Conservation (phyloP, 2,329 filamentous ascomycete genomes). For the Colletotrichum cereale region DNA sequence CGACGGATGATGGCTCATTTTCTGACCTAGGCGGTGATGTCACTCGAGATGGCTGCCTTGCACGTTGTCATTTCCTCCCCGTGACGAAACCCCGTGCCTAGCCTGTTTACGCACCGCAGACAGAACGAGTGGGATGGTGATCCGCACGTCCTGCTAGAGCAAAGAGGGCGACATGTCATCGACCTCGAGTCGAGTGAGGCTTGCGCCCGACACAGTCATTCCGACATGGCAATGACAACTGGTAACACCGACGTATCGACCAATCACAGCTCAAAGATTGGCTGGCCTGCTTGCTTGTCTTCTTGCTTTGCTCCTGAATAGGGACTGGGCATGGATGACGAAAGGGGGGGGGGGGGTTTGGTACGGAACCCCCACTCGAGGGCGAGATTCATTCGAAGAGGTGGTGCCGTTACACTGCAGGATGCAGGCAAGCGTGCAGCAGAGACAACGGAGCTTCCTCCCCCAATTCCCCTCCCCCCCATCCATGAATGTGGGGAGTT, state of each 20-base stretch:
- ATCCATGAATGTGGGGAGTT: conserved; percentile 13
- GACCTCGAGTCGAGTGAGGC: conserved; percentile 30
- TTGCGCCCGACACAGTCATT: conserved; percentile 16
- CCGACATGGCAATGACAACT: conserved; percentile 23
- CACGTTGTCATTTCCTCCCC: conserved; percentile 1
- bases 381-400: not conserved
- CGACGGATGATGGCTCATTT: not conserved
- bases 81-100: conserved; percentile 25
- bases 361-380: conserved; percentile 30
- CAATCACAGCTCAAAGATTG: conserved; percentile 17
- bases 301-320: conserved; percentile 24
- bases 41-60: conserved; percentile 1
- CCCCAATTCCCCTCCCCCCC: not conserved
- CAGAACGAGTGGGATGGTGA: conserved; percentile 20
- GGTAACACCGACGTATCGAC: conserved; percentile 4
- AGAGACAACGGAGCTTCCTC: conserved; percentile 25
- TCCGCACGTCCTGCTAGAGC: conserved; percentile 20
- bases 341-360: conserved; percentile 21
- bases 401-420: conserved; percentile 32
- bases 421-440: conserved; percentile 24
- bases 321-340: conserved; percentile 29
- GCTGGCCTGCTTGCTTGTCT: conserved; percentile 19
- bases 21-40: conserved; percentile 26
- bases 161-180: conserved; percentile 23
- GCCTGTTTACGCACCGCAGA: conserved; percentile 10